These are phyloP conservation scores for Otatea glauca DNA, from an alignment of 176 grass and related monocot species.

Conservation along the genomic window DNA sequence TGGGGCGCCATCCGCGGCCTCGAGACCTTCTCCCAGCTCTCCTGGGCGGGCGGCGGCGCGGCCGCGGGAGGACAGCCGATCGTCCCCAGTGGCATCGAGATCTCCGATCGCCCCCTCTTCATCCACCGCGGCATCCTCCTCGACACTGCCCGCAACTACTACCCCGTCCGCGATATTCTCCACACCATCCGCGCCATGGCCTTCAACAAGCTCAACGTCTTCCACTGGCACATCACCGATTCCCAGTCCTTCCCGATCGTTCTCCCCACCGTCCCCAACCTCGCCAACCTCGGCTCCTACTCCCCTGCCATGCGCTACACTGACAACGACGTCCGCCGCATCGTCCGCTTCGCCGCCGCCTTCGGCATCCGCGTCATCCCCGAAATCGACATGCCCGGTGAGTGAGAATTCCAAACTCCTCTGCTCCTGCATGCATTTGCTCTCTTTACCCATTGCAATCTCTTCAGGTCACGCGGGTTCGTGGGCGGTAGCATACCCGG, in stretches of 20 bases:
- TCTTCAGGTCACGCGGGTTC: constrained; percentile 73
- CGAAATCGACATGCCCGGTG: constrained; percentile 92
- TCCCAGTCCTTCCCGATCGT: constrained; percentile 87
- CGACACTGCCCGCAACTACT: constrained; percentile 83
- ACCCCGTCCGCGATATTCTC: constrained; percentile 70
- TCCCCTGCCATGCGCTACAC: constrained; percentile 68
- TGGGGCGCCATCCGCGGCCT: constrained; percentile 90
- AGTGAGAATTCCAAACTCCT: background rate
- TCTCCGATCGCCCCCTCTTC: constrained; percentile 72
- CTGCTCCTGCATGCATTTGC: background rate
- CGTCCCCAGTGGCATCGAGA: constrained; percentile 61
- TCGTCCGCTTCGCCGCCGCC: constrained; percentile 62
- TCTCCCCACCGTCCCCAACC: constrained; percentile 73
- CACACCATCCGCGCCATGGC: constrained; percentile 83
- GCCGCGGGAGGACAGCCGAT: constrained; percentile 33
- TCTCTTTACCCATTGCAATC: background rate
- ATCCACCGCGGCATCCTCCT: constrained; percentile 76
- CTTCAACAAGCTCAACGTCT: constrained; percentile 93
- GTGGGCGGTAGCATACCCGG: constrained; percentile 85
- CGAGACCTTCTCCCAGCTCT: constrained; percentile 87
- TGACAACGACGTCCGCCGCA: constrained; percentile 62
- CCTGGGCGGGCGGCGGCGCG: constrained; percentile 35
- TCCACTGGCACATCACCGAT: constrained; percentile 93
- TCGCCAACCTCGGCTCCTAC: constrained; percentile 74
- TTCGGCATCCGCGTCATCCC: constrained; percentile 84